Base-by-base conservation (phyloP, 2,329 filamentous ascomycete species). In the Sclerotinia sclerotiorum region DNA sequence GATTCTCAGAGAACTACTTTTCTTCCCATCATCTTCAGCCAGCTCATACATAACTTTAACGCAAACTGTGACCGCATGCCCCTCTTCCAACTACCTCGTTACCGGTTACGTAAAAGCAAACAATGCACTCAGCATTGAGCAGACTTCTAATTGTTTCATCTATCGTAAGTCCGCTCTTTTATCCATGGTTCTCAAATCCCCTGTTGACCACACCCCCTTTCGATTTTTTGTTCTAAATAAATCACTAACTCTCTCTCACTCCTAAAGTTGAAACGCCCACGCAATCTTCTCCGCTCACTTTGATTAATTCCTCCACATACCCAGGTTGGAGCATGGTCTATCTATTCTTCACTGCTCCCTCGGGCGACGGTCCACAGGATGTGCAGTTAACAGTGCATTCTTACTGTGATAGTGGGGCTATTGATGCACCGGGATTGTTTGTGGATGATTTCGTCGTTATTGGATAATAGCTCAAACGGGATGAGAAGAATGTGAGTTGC, bases 261-360 rank as follows among this genome's bases (percentile, higher is more conserved):
- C 7, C 35, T 42, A 42, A 15, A 42, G 39, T 60, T 8, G 21
- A 62, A 62, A 62, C 60, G 5, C 21, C 46, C 2, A 51, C n/a
- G 1, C 60, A 62, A 7, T 62, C 60, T 5, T 24, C 46, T 5
- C 60, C 48, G 29, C 15, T 32, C 3, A 63, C 60, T 3, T 15
- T 63, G 2, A 52, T 63, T 5, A 63, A 63, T 11, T 39, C 48
- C 15, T 63, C 46, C n/a, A 63, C 60, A 10, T 63, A 52, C 15
- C 46, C 46, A 7, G 60, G 60, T 7, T 62, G 60, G 60, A 62
- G 60, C 46, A 62, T 62, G 60, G 19, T 62, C 5, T 62, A 62
- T 39, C 46, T 62, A 19, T 62, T 62, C 46, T 62, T 62, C n/a
- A 51, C 46, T 32, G 29, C 60, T 27, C 60, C 60, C 1, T 4